phyloP scores from a whole-genome alignment of 176 grass and related monocot genomes.

The Lolium rigidum region DNA sequence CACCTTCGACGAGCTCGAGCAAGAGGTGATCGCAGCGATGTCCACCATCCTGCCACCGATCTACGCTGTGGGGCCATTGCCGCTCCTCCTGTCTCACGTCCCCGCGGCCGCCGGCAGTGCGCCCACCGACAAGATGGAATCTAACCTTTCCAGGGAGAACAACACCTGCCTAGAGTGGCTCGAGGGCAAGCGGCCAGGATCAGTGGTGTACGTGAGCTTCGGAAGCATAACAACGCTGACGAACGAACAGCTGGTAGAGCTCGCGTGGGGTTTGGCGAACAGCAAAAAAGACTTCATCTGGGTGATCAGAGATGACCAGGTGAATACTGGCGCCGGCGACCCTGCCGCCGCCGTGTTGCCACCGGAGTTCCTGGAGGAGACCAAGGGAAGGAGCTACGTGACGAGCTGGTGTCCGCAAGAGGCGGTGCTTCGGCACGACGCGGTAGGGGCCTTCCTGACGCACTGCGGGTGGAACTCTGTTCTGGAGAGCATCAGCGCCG shows the following conservation, averaged over 20 bases:
- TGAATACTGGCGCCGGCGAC: background rate
- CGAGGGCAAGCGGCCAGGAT: background rate
- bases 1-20: constrained; percentile 38
- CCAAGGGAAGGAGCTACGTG: background rate
- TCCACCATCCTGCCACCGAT: background rate
- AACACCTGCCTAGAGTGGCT: constrained; percentile 30
- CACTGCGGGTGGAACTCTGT: constrained; percentile 70
- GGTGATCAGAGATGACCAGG: constrained; percentile 35
- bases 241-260: background rate
- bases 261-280: constrained; percentile 40
- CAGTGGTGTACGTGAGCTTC: constrained; percentile 37
- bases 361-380: background rate
- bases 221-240: background rate
- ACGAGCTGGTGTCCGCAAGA: constrained; percentile 49
- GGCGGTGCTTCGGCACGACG: constrained; percentile 41
- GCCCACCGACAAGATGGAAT: background rate
- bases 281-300: constrained; percentile 29
- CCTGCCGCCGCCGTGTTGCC: background rate
- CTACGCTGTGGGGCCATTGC: constrained; percentile 45
- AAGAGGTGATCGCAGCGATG: background rate
- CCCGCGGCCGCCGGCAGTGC: background rate
- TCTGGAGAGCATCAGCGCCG: constrained; percentile 27
- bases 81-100: background rate
- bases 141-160: constrained; percentile 33
- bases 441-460: constrained; percentile 57